Percentiles rank a stretch among this genome's conserved stretches.
phyloP scores from a whole-genome alignment of 192 early-diverging fungal genomes.

The Entomortierella parvispora region DNA sequence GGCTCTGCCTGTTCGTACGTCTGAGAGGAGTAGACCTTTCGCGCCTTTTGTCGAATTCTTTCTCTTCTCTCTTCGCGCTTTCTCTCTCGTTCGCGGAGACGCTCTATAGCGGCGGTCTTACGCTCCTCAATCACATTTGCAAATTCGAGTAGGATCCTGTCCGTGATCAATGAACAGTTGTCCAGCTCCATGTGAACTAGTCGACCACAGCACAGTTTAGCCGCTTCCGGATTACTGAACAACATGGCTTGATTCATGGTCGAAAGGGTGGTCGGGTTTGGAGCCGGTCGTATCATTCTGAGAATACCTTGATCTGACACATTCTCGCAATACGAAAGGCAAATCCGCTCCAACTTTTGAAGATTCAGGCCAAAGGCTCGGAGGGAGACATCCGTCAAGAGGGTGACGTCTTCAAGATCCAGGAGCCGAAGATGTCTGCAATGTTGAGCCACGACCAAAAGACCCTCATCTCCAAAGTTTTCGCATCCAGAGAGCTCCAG shows the following conservation, averaged over 20 bases:
- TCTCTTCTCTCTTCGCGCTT: constrained; percentile 34
- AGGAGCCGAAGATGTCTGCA: constrained; percentile 19
- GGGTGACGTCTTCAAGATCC: constrained; percentile 33
- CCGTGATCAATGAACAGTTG: constrained; percentile 57
- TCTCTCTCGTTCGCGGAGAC: constrained; percentile 20
- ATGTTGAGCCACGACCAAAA: constrained; percentile 38
- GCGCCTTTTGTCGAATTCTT: constrained; percentile 22
- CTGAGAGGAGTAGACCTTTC: neutral
- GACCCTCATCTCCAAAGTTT: constrained; percentile 53
- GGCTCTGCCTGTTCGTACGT: neutral
- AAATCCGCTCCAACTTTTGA: constrained; percentile 34
- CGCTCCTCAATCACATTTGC: constrained; percentile 54
- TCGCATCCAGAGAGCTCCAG: constrained; percentile 60
- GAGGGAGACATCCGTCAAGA: constrained; percentile 44
- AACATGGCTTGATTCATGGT: constrained; percentile 21
- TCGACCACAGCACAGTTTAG: constrained; percentile 30
- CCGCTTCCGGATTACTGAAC: neutral
- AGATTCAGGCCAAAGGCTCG: constrained; percentile 51
- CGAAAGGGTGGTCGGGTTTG: constrained; percentile 40
- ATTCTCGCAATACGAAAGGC: constrained; percentile 43
- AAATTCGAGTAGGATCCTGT: constrained; percentile 54
- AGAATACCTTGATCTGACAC: constrained; percentile 44
- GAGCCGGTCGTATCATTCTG: constrained; percentile 27
- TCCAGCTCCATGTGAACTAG: constrained; percentile 58
- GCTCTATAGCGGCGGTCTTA: constrained; percentile 11